Evolutionary conservation across 495 filamentous ascomycete species (phyloP), one percentile per base, ranked within the genome.

Genomic region (Melanomma pulvis-pyrius): DNA sequence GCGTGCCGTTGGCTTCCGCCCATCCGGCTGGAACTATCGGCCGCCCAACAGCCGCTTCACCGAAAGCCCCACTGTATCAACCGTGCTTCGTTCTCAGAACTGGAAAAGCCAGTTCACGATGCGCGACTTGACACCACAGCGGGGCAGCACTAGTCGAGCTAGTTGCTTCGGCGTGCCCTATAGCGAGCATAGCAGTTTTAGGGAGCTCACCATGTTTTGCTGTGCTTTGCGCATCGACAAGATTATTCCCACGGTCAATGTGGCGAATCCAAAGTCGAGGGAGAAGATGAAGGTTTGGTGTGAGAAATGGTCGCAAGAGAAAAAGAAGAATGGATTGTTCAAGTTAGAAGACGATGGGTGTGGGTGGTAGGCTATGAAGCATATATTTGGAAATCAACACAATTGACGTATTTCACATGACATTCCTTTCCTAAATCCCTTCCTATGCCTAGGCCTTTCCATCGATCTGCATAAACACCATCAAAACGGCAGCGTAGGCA

Each of bases 161-260:
- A 87, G 86, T 62, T 96, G 91, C 71, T 97, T 91, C 67, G 92
- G 89, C 13, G 94, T 98, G 24, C 94, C 94, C 44, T 98, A 98
- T 73, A 91, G 87, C 56, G 94, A 98, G 78, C 94, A 98, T 70
- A 93, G 90, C 75, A 92, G 88, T 47, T 98, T 98, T 73, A 80
- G 94, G 22, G 94, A 98, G 81, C 76, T 98, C 74, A 92, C 91
- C 1, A 87, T 97, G 84, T 98, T 98, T 71, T 87, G 91, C 67
- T 94, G 93, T 78, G 87, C 87, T 57, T 74, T 98, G 76, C 78
- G 90, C 52, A 93, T 98, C 61, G 92, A 92, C 55, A 88, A 86
- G 77, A 83, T 98, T 2, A 88, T 98, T 19, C 94, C 94, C 1
- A 98, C 94, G 5, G 94, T 98, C 0, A 97, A 98, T 76, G 90